phyloP scores from a whole-genome alignment of 2,329 filamentous ascomycete genomes.

The Rhynchosporium secalis region DNA sequence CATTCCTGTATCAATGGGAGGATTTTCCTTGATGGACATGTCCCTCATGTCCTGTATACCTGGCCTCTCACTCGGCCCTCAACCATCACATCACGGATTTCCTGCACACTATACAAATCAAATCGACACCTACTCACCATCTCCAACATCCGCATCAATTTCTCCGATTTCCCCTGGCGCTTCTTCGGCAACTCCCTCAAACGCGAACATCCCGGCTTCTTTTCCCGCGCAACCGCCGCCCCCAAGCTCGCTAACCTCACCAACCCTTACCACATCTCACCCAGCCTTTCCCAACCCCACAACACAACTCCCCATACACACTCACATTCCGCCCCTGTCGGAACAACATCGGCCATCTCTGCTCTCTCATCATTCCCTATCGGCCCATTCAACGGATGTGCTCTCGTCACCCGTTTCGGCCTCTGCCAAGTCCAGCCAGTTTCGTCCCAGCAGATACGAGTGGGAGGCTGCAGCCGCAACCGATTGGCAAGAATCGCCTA shows the following conservation, averaged over 20 bases:
- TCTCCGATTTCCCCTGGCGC: conserved; percentile 36
- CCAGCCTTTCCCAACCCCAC: conserved; percentile 24
- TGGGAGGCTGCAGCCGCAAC: conserved; percentile 34
- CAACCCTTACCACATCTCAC: conserved; percentile 26
- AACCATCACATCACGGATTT: conserved; percentile 32
- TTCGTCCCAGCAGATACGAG: conserved; percentile 40
- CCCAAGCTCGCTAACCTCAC: conserved; percentile 29
- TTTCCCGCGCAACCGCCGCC: conserved; percentile 30
- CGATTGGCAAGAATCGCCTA: conserved; percentile 36
- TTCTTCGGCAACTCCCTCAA: conserved; percentile 29
- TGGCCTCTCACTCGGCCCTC: conserved; percentile 31
- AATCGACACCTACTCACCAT: conserved; percentile 33
- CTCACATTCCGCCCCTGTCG: conserved; percentile 25
- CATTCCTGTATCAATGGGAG: conserved; percentile 34
- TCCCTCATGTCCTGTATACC: conserved; percentile 36
- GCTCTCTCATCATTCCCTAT: conserved; percentile 20
- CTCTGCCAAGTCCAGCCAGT: conserved; percentile 27
- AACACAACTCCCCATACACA: conserved; percentile 29
- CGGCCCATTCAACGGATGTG: conserved; percentile 25
- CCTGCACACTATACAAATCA: conserved; percentile 29
- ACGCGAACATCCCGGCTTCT: conserved; percentile 21
- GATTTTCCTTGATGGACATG: conserved; percentile 42
- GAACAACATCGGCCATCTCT: conserved; percentile 21
- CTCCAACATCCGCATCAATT: conserved; percentile 33
- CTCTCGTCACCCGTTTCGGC: conserved; percentile 29